These are phyloP conservation scores for Physcomitrium patens DNA, from an alignment of 225 moss, liverwort and hornwort genomes.

Conservation along the genomic window DNA sequence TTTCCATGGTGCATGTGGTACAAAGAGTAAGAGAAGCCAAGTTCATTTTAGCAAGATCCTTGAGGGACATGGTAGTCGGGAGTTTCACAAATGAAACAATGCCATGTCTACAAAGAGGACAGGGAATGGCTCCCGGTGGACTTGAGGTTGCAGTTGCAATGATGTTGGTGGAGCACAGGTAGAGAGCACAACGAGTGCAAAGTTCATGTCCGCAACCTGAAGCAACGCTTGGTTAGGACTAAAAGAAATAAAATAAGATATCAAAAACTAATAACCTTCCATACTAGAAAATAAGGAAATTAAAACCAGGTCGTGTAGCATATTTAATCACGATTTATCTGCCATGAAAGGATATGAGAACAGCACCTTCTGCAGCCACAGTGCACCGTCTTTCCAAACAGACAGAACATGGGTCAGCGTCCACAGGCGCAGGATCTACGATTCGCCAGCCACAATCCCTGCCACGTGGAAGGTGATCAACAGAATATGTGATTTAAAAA, in stretches of 20 bases:
- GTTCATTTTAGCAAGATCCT: conserved; percentile 79
- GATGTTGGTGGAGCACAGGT: conserved; percentile 92
- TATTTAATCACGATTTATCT: not conserved
- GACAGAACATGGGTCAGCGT: conserved; percentile 86
- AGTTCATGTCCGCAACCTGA: conserved; percentile 93
- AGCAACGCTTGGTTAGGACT: conserved; percentile 20
- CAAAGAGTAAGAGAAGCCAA: conserved; percentile 77
- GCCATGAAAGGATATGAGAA: not conserved
- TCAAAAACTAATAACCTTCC: not conserved
- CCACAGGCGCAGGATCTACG: conserved; percentile 72
- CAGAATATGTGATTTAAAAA: conserved; percentile 19
- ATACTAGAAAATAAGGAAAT: too few species aligned
- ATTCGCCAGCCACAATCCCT: conserved; percentile 98
- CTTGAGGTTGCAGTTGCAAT: conserved; percentile 64
- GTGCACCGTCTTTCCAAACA: conserved; percentile 91
- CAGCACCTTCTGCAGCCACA: conserved; percentile 86
- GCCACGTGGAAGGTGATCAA: conserved; percentile 20
- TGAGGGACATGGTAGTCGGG: conserved; percentile 74
- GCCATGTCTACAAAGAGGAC: conserved; percentile 89
- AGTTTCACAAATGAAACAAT: conserved; percentile 80
- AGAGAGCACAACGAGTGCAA: conserved; percentile 93
- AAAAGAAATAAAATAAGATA: not conserved
- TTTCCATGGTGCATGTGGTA: conserved; percentile 89
- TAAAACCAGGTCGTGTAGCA: not conserved
- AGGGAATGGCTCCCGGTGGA: conserved; percentile 86